Evolutionary conservation across 441 rosid species (phyloP), one percentile per base, ranked within the genome.

Genomic region (Aquilaria agallochum): DNA sequence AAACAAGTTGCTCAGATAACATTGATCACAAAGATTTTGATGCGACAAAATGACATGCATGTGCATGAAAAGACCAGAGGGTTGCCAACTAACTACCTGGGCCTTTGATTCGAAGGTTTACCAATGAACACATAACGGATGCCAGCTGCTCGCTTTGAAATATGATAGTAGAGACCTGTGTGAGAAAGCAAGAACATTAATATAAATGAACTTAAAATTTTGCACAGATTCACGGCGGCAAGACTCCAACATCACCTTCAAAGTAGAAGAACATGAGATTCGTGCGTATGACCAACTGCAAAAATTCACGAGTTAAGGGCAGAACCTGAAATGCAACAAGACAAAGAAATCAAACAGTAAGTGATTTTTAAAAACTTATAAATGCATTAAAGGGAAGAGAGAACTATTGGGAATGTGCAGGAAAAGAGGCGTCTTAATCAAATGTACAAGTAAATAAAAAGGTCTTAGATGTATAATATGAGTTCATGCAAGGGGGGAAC

Each of bases 241-340:
- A 57, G 14, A 36, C 42, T 36, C 7, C 7, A 3, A 36, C 54
- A 11, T 72, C 59, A 94, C 97, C 99, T 94, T 94, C 96, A 64
- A 91, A 94, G 83, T 94, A 91, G 87, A 94, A 94, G 72, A 94
- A 84, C 99, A 94, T 89, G 62, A 89, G 80, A 73, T 94, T 94
- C 54, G 94, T 79, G 54, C 97, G 96, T 57, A 94, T 84, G 75
- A 86, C 55, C 68, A 89, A 68, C 74, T 87, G 97, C 76, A 91
- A 69, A 72, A 86, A 60, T 69, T 91, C 97, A 56, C 88, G 89
- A 32, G 85, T 95, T 55, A 82, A 55, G 31, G 99, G 99, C 47
- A 91, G 88, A 68, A 80, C 71, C 94, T 94, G 71, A 63, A 36
- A 70, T 53, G 50, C 27, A 66, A 68, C 60, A 69, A 48, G 59